Percentiles rank a stretch among this genome's conserved stretches.
phyloP scores from a whole-genome alignment of 371 early-diverging fungal genomes.

The Cokeromyces recurvatus region DNA sequence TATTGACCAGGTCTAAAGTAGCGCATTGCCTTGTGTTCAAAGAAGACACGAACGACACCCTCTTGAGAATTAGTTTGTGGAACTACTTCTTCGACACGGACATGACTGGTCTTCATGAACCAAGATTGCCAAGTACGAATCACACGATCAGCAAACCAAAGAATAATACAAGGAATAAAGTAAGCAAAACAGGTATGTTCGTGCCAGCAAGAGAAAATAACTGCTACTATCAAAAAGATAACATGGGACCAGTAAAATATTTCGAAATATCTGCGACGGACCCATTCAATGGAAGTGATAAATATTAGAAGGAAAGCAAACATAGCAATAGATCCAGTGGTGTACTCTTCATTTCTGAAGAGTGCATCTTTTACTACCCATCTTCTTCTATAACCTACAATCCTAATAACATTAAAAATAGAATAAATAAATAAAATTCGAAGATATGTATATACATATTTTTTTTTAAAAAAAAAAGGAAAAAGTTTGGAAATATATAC shows the following conservation, averaged over 20 bases:
- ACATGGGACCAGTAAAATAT: slow-evolving; percentile 41
- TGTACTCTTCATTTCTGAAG: slow-evolving; percentile 29
- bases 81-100: slow-evolving; percentile 22
- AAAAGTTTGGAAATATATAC: too few species aligned
- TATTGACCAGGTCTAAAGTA: slow-evolving; percentile 43
- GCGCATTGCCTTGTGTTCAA: slow-evolving; percentile 21
- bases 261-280: slow-evolving; percentile 40
- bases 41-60: slow-evolving; percentile 36
- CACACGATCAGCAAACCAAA: slow-evolving; percentile 38
- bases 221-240: slow-evolving; percentile 30
- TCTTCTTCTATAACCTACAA: slow-evolving; percentile 9
- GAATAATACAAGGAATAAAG: slow-evolving; percentile 35
- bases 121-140: slow-evolving; percentile 42
- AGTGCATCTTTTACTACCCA: slow-evolving; percentile 20
- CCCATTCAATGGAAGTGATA: slow-evolving; percentile 33
- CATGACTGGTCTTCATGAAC: slow-evolving; percentile 12
- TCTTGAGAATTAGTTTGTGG: slow-evolving; percentile 17
- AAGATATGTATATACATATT: too few species aligned
- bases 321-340: slow-evolving; percentile 39
- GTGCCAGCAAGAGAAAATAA: slow-evolving; percentile 34
- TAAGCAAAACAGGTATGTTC: slow-evolving; percentile 34
- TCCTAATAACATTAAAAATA: too few species aligned
- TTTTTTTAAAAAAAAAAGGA: too few species aligned
- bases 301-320: slow-evolving; percentile 37
- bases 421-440: too few species aligned